These are phyloP conservation scores for Pseudonectria foliicola DNA, from an alignment of 2,329 filamentous ascomycete species.

Conservation along the genomic window DNA sequence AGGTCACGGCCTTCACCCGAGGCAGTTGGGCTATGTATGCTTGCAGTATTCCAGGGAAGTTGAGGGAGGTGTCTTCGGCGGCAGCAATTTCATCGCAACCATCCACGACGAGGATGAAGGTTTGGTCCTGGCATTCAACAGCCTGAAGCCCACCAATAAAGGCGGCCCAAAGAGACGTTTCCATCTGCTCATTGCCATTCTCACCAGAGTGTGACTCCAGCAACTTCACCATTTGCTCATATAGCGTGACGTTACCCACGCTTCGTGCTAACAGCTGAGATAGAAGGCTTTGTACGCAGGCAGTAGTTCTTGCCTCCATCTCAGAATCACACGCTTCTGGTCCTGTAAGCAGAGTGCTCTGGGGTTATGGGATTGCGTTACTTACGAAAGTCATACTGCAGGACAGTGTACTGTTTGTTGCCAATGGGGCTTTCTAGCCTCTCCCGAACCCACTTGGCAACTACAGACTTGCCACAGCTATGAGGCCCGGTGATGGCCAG, in stretches of 20 bases:
- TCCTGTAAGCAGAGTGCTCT: background rate
- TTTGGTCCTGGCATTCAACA: constrained; percentile 19
- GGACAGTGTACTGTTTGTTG: constrained; percentile 26
- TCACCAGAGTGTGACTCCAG: constrained; percentile 20
- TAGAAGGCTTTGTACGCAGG: constrained; percentile 30
- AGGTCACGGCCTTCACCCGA: constrained; percentile 26
- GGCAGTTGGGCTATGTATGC: constrained; percentile 20
- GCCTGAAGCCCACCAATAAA: constrained; percentile 27
- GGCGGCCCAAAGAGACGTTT: constrained; percentile 26
- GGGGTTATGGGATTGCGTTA: background rate
- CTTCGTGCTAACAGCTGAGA: constrained; percentile 32
- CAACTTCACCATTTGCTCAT: constrained; percentile 22
- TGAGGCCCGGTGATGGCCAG: constrained; percentile 28
- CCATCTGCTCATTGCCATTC: constrained; percentile 19
- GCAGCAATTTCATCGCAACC: constrained; percentile 29
- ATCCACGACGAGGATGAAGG: constrained; percentile 30
- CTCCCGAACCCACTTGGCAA: constrained; percentile 34
- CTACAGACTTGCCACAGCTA: constrained; percentile 30
- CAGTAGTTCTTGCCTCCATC: constrained; percentile 22
- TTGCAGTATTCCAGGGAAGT: constrained; percentile 26
- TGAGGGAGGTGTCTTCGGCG: constrained; percentile 14
- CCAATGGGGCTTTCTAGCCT: constrained; percentile 31
- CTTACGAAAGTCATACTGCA: constrained; percentile 32
- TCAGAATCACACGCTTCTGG: constrained; percentile 22
- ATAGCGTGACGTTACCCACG: constrained; percentile 30